phyloP scores from a whole-genome alignment of 164 flowering plant species.

The Echeveria elegans region DNA sequence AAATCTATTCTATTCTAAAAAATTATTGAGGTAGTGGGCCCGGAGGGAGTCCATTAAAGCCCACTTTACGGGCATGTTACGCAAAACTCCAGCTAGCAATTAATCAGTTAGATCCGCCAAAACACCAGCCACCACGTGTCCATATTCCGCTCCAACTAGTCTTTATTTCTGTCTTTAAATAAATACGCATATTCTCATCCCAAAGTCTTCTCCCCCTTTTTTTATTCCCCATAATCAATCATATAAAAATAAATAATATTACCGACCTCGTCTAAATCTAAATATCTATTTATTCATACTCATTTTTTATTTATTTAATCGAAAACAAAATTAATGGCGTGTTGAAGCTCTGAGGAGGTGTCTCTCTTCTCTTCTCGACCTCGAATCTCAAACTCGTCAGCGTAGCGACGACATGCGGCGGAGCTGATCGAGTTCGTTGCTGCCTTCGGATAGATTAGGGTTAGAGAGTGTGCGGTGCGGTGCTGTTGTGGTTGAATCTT shows the following conservation, averaged over 20 bases:
- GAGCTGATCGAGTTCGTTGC: not conserved
- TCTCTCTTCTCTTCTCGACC: conserved; percentile 4
- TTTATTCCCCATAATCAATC: too few relatives aligned
- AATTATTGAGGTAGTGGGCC: not conserved
- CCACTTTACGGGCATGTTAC: not conserved
- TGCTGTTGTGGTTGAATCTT: not conserved
- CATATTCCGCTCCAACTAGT: not conserved
- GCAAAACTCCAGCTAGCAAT: too few relatives aligned
- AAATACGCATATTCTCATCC: conserved; percentile 3
- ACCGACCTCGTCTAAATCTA: not conserved
- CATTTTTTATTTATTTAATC: not conserved
- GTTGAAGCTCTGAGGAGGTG: conserved; percentile 3
- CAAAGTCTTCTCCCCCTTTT: not conserved
- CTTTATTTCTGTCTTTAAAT: not conserved
- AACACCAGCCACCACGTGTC: not conserved
- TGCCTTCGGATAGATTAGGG: not conserved
- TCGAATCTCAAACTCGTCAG: not conserved
- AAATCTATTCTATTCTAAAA: not conserved
- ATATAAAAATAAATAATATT: not conserved
- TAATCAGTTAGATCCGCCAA: too few relatives aligned
- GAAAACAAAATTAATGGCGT: not conserved
- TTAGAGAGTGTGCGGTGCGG: not conserved
- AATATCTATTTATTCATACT: not conserved
- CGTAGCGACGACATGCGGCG: not conserved
- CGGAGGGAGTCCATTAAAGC: not conserved